A percentile compares a stretch with the other conserved stretches of the same genome.
These are phyloP conservation scores for Coniferiporia weirii DNA, from an alignment of 1,284 basidiomycete species.

Conservation along the genomic window DNA sequence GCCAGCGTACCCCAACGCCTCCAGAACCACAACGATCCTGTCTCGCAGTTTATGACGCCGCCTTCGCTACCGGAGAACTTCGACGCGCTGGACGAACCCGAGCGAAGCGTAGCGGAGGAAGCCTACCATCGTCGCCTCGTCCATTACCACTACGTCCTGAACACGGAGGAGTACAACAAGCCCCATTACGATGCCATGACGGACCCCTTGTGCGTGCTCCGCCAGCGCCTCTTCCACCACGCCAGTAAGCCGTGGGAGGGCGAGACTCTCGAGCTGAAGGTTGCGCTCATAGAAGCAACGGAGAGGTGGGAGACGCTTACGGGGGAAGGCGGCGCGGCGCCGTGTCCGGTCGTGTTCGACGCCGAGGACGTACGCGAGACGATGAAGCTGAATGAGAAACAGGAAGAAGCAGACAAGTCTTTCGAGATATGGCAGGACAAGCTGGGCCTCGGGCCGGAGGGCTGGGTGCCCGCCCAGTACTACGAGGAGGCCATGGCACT, in stretches of 20 bases:
- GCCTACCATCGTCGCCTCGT: slow-evolving; percentile 38
- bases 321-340: slow-evolving; percentile 29
- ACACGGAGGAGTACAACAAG: slow-evolving; percentile 38
- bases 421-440: not conserved
- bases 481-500: slow-evolving; percentile 34
- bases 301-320: slow-evolving; percentile 35
- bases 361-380: slow-evolving; percentile 37
- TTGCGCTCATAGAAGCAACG: slow-evolving; percentile 35
- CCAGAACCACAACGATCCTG: slow-evolving; percentile 40
- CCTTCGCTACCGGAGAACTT: slow-evolving; percentile 38
- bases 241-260: slow-evolving; percentile 42
- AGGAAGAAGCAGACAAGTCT: slow-evolving; percentile 28
- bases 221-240: slow-evolving; percentile 35
- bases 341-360: slow-evolving; percentile 43
- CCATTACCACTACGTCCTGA: slow-evolving; percentile 41
- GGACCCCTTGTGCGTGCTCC: slow-evolving; percentile 31
- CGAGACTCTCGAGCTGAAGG: slow-evolving; percentile 39
- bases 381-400: slow-evolving; percentile 30
- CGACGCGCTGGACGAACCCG: slow-evolving; percentile 28
- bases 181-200: slow-evolving; percentile 33
- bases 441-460: slow-evolving; percentile 31
- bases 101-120: slow-evolving; percentile 28
- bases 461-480: slow-evolving; percentile 36
- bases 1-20: slow-evolving; percentile 38
- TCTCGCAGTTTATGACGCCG: slow-evolving; percentile 32